Percentiles rank a stretch among this genome's conserved stretches.
These are phyloP conservation scores for Penicillium brasilianum DNA, from an alignment of 2,329 filamentous ascomycete genomes.

Conservation along the genomic window DNA sequence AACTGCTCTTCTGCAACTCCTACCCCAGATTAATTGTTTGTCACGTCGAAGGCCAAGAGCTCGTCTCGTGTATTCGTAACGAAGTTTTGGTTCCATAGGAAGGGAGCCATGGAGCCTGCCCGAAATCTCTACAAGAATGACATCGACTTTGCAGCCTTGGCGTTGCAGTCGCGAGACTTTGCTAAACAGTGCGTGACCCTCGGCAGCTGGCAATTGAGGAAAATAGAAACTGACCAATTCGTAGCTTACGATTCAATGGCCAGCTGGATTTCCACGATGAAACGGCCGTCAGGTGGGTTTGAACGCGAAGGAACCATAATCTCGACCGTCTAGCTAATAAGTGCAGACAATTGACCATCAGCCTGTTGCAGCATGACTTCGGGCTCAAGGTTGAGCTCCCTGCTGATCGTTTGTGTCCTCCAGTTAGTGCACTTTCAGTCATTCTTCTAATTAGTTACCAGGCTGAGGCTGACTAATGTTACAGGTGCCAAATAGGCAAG, in stretches of 20 bases:
- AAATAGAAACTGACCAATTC: slow-evolving; percentile 13
- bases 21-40: not conserved
- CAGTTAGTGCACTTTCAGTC: slow-evolving; percentile 57
- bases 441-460: not conserved
- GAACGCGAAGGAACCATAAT: not conserved
- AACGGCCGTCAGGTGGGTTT: slow-evolving; percentile 68
- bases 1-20: not conserved
- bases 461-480: slow-evolving; percentile 4
- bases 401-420: slow-evolving; percentile 80
- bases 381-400: slow-evolving; percentile 72
- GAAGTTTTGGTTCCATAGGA: not conserved
- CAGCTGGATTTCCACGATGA: slow-evolving; percentile 83
- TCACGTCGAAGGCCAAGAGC: not conserved
- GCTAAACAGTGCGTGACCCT: slow-evolving; percentile 56
- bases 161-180: slow-evolving; percentile 63
- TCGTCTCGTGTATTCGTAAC: too few relatives aligned
- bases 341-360: slow-evolving; percentile 71
- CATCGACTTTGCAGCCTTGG: slow-evolving; percentile 67
- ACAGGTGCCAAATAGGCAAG: slow-evolving; percentile 54
- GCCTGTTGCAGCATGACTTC: slow-evolving; percentile 77
- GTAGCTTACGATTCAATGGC: slow-evolving; percentile 58
- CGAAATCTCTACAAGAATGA: slow-evolving; percentile 60
- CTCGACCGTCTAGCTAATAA: slow-evolving; percentile 10
- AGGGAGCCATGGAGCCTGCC: slow-evolving; percentile 38
- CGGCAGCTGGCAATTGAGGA: not conserved